Conservation (phyloP, 163 green algal species). For the Scenedesmus sp. region DNA sequence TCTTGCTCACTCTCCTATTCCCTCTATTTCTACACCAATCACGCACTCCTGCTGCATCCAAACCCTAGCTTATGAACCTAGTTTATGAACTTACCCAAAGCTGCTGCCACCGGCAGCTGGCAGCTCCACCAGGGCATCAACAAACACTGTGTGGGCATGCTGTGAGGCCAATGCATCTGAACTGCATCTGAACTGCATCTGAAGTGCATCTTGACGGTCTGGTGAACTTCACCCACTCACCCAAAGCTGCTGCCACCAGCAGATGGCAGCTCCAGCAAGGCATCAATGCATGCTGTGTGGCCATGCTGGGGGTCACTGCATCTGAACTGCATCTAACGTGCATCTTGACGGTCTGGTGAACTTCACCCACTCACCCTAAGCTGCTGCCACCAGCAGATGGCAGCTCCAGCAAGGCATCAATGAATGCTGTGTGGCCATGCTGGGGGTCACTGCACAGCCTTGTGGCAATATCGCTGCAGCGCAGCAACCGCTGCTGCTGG, state of each 20-base stretch:
- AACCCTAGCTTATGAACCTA: too few species aligned
- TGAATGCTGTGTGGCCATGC: constrained; percentile 25
- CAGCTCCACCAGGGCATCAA: not conserved
- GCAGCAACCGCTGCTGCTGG: not conserved
- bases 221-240: not conserved
- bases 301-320: not conserved
- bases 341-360: not conserved
- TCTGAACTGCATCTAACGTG: too few species aligned
- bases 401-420: constrained; percentile 15
- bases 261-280: too few species aligned
- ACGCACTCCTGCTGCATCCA: too few species aligned
- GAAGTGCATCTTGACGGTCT: too few species aligned
- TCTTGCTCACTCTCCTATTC: too few species aligned
- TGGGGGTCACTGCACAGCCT: not conserved
- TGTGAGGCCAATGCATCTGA: not conserved
- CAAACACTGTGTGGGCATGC: constrained; percentile 10
- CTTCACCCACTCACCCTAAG: constrained; percentile 6
- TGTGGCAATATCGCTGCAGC: not conserved
- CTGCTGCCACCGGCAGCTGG: too few species aligned
- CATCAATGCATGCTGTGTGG: constrained; percentile 25
- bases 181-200: too few species aligned
- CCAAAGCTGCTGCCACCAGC: too few species aligned
- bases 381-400: not conserved
- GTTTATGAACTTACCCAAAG: too few species aligned
- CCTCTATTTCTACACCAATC: too few species aligned